Conservation (phyloP, 2,329 filamentous ascomycete species). For the Fusarium sterilihyphosum region DNA sequence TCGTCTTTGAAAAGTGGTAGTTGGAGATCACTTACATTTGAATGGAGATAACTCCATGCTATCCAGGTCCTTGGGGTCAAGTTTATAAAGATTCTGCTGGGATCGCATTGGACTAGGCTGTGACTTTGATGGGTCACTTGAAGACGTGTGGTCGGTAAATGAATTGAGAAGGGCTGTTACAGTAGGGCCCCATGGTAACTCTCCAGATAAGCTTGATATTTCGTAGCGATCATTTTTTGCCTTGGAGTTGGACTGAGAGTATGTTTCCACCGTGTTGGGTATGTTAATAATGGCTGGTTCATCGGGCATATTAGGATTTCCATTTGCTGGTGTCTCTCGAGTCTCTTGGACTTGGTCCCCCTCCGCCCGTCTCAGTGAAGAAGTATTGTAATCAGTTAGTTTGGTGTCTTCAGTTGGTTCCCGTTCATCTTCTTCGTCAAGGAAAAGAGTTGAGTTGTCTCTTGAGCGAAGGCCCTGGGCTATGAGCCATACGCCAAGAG, state of each 20-base stretch:
- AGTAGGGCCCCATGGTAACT: constrained; percentile 18
- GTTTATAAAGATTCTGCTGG: constrained; percentile 39
- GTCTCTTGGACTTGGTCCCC: background rate
- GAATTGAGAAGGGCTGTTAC: constrained; percentile 20
- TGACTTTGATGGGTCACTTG: constrained; percentile 49
- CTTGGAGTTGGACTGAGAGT: background rate
- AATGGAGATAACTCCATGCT: constrained; percentile 50
- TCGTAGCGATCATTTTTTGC: background rate
- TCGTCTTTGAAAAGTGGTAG: background rate
- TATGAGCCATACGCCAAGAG: constrained; percentile 51
- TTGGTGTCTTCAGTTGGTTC: background rate
- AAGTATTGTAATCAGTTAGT: background rate
- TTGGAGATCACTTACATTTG: constrained; percentile 40
- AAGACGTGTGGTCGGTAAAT: constrained; percentile 44
- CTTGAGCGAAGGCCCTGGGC: constrained; percentile 46
- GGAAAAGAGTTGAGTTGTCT: constrained; percentile 36
- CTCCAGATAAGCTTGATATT: background rate
- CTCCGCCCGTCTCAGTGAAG: background rate
- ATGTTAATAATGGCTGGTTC: background rate
- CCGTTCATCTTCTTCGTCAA: constrained; percentile 23
- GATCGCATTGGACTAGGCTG: constrained; percentile 47
- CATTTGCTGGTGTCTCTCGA: background rate
- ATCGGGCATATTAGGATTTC: background rate
- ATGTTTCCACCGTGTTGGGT: background rate
- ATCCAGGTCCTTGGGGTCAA: constrained; percentile 48